A percentile compares a stretch with the other conserved stretches of the same genome.
Conservation (phyloP, 2,329 filamentous ascomycete genomes). For the Botryosphaeria dothidea region DNA sequence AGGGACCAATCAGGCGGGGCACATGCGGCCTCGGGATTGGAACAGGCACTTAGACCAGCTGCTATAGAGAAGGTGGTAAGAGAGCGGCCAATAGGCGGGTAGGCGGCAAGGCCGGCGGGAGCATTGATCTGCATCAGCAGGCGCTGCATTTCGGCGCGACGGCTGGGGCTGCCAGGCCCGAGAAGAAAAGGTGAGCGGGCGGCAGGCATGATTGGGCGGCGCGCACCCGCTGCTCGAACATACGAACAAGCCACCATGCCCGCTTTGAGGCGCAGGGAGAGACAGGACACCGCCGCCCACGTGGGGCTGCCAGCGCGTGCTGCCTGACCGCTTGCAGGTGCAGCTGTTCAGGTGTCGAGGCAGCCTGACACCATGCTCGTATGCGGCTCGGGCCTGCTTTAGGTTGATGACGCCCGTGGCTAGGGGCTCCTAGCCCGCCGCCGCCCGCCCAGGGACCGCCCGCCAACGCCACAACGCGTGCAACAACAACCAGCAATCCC, state of each 20-base stretch:
- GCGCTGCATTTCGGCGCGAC: neutral
- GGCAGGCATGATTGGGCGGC: conserved; percentile 15
- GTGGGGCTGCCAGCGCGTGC: neutral
- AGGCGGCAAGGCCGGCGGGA: neutral
- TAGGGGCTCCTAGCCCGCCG: neutral
- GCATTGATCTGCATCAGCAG: conserved; percentile 12
- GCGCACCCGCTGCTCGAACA: neutral
- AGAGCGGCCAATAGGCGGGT: neutral
- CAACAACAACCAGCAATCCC: conserved; percentile 1
- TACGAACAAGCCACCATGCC: neutral
- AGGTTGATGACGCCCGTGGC: neutral
- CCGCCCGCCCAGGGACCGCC: neutral
- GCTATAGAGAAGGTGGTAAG: neutral
- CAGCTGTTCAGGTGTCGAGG: neutral
- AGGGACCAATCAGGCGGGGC: neutral
- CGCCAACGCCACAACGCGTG: neutral
- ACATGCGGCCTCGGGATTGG: neutral
- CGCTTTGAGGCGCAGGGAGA: neutral
- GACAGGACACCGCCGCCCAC: neutral
- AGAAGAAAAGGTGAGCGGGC: conserved; percentile 7
- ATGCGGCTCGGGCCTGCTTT: neutral
- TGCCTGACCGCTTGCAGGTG: neutral
- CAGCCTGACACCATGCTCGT: neutral
- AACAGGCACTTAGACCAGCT: neutral
- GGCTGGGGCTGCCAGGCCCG: neutral